Evolutionary conservation across 2,329 filamentous ascomycete genomes (phyloP).

Genomic region (Aspergillus costaricaensis): DNA sequence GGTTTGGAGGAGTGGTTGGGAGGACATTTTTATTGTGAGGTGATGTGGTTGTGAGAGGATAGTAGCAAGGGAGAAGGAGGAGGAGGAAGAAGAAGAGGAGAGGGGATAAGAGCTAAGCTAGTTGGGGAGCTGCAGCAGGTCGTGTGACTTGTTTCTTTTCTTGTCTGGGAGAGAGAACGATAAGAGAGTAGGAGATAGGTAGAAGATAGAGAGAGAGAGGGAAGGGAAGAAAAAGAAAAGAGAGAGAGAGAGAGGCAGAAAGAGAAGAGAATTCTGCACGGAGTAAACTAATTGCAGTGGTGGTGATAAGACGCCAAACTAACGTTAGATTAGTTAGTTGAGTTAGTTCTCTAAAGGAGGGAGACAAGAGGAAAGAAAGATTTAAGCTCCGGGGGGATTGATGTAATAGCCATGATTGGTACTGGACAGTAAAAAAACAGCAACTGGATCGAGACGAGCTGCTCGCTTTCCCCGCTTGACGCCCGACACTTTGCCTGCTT

Average conservation of each 20-base stretch:
- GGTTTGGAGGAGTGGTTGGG: conserved; percentile 92
- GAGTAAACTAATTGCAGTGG: no score
- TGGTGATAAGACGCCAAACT: no score
- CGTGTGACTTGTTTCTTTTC: no score
- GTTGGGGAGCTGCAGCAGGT: no score
- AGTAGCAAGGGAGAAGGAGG: neutral
- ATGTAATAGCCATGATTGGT: conserved; percentile 2
- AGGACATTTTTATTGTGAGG: conserved; percentile 69
- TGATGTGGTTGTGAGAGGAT: neutral
- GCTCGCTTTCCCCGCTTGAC: neutral
- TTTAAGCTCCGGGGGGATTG: neutral
- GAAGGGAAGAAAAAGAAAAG: neutral
- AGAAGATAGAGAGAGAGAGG: neutral
- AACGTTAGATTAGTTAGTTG: no score
- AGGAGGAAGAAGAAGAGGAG: neutral
- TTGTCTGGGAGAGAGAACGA: neutral
- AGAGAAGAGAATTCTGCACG: neutral
- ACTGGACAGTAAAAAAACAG: neutral
- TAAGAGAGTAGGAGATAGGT: neutral
- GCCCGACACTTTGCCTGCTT: neutral
- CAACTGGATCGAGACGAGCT: neutral
- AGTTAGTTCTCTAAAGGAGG: no score
- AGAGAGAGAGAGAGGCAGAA: neutral
- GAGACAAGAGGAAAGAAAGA: neutral
- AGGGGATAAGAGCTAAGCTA: neutral